Evolutionary conservation across 129 eudicot species (phyloP), one percentile per base, ranked within the genome.

Genomic region (Artemisia tridentata): DNA sequence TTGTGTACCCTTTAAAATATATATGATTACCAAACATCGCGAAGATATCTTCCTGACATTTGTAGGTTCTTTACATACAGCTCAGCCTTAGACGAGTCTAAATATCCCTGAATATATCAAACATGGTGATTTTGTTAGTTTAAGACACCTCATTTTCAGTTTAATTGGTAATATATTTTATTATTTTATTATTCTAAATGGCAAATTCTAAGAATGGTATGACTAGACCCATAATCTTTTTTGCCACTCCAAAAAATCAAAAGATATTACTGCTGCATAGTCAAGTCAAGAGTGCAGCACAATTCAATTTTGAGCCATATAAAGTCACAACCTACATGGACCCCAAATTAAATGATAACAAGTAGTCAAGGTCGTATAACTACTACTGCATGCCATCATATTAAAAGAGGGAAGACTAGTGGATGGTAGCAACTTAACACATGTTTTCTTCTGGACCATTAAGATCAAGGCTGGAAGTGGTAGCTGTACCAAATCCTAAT

Each of bases 21-120:
- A n/a, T 58, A 47, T 46, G 5, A 77, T 87, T 66, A 87, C 95
- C 95, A 87, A 34, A 87, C 90, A 67, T 90, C 97, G 29, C 95
- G 97, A 43, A 91, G 83, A 57, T 91, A 91, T 67, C 97, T 80
- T 61, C 97, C 97, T 11, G 76, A 85, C 63, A 57, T 91, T 69
- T 91, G 97, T 85, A 91, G 82, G 69, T 85, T 85, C 85, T 91
- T 91, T 72, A 91, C 95, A 69, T 81, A 69, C 77, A 81, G 50
- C 71, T 91, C 97, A 1, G 95, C 86, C 81, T 85, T 73, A 3
- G 92, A 80, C 27, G 85, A 80, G 75, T 79, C 86, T 75, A 91
- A 6, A 60, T 49, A 76, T 69, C 80, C 80, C 80, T 76, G 80
- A 49, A 60, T 18, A 62, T 63, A 19, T 14, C 45, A 66, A 47